These are phyloP conservation scores for Colletotrichum cordylinicola DNA, from an alignment of 2,329 filamentous ascomycete species.

Conservation along the genomic window DNA sequence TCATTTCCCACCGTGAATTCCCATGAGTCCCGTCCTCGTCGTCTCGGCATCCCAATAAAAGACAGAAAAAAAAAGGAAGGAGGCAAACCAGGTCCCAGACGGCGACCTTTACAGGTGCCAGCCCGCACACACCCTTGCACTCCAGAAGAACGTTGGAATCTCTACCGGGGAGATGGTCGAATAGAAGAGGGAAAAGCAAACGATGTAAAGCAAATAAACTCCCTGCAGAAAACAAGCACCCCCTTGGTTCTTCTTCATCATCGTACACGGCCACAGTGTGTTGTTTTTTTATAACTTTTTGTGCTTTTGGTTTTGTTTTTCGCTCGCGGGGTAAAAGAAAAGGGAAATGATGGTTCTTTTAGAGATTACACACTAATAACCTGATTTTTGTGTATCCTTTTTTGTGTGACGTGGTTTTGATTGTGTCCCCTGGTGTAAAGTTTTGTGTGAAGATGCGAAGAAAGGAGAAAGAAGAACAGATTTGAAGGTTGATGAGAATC, in stretches of 20 bases:
- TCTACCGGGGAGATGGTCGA: neutral
- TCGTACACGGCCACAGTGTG: neutral
- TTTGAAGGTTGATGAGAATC: neutral
- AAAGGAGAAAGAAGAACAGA: neutral
- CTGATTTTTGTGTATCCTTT: constrained; percentile 14
- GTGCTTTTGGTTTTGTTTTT: neutral
- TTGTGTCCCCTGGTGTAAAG: neutral
- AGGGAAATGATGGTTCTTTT: neutral
- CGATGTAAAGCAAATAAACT: neutral
- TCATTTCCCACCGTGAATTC: neutral
- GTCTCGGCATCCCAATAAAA: neutral
- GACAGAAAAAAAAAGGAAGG: neutral
- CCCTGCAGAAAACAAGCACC: neutral
- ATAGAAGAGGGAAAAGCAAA: neutral
- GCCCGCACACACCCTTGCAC: neutral
- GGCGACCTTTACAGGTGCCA: neutral
- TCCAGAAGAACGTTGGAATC: neutral
- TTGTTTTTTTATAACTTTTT: neutral
- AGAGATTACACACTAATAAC: neutral
- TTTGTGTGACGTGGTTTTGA: neutral
- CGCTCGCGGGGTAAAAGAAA: neutral
- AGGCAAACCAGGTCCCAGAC: neutral
- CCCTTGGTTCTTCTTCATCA: neutral
- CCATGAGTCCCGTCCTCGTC: neutral
- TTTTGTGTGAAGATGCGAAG: neutral